Conservation (phyloP, 1,284 basidiomycete genomes). For the Malassezia vespertilionis region DNA sequence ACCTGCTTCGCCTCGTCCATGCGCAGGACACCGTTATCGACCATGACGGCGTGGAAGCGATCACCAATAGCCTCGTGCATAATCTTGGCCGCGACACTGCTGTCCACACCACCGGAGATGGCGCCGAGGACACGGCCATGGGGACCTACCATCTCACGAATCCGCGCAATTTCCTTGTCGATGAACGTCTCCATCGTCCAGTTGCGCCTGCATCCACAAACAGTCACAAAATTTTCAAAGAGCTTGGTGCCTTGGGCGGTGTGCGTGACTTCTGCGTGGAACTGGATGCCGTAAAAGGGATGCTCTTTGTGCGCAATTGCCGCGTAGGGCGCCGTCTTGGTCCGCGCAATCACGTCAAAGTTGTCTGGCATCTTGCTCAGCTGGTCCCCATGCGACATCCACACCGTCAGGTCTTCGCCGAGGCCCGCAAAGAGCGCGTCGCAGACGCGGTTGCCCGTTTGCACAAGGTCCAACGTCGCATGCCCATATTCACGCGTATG, state of each 20-base stretch:
- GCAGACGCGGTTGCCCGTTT: constrained; percentile 55
- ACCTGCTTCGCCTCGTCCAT: constrained; percentile 85
- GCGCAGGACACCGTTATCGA: constrained; percentile 94
- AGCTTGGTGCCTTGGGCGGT: constrained; percentile 80
- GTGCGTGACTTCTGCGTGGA: constrained; percentile 98
- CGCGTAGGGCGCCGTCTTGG: constrained; percentile 78
- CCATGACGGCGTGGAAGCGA: constrained; percentile 95
- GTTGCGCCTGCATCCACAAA: constrained; percentile 69
- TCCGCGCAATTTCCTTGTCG: constrained; percentile 88
- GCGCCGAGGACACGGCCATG: constrained; percentile 95
- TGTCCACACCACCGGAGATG: constrained; percentile 94
- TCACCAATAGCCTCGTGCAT: constrained; percentile 99
- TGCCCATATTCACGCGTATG: constrained; percentile 92
- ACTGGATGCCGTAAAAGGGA: constrained; percentile 91
- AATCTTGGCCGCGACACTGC: constrained; percentile 91
- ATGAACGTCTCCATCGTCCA: constrained; percentile 99
- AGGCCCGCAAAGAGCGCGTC: constrained; percentile 74
- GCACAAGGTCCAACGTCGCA: constrained; percentile 66
- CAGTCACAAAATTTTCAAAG: constrained; percentile 75
- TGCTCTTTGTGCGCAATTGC: constrained; percentile 83
- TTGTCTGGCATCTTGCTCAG: constrained; percentile 67
- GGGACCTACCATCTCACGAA: constrained; percentile 85
- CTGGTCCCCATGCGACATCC: constrained; percentile 99
- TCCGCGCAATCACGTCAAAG: constrained; percentile 81
- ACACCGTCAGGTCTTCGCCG: constrained; percentile 71